Evolutionary conservation across 2,329 filamentous ascomycete species (phyloP).

Genomic region (Coniella lustricola): DNA sequence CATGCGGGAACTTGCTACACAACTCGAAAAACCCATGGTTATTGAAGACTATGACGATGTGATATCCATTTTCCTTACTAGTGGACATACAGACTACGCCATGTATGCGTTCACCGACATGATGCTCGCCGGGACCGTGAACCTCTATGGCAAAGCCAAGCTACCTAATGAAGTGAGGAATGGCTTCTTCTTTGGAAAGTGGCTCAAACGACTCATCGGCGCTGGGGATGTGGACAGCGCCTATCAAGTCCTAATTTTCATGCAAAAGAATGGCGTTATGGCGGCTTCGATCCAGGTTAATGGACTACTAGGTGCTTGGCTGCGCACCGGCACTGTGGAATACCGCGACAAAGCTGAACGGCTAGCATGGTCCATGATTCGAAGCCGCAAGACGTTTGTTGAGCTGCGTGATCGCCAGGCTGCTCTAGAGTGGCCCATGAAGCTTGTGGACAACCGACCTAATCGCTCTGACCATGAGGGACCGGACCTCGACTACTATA

Average conservation of each 20-base stretch:
- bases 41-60: conserved; percentile 73
- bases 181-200: conserved; percentile 79
- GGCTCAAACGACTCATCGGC: conserved; percentile 78
- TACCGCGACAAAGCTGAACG: conserved; percentile 56
- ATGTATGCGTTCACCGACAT: conserved; percentile 80
- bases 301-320: conserved; percentile 71
- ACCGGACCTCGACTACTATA: conserved; percentile 23
- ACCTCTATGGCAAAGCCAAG: conserved; percentile 34
- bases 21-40: conserved; percentile 39
- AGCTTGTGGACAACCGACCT: conserved; percentile 19
- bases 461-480: conserved; percentile 15
- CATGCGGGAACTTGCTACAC: conserved; percentile 43
- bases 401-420: conserved; percentile 33
- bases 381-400: conserved; percentile 58
- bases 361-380: conserved; percentile 72
- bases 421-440: conserved; percentile 21
- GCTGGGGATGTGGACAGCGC: conserved; percentile 65
- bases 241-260: conserved; percentile 64
- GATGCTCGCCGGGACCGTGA: conserved; percentile 60
- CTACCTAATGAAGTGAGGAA: conserved; percentile 52
- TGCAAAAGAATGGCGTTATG: conserved; percentile 61
- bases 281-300: conserved; percentile 74
- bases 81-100: conserved; percentile 58
- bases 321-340: conserved; percentile 52
- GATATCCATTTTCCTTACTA: conserved; percentile 62